Evolutionary conservation across 208 protist genomes (phyloP), one percentile per base, ranked within the genome.

Genomic region (Trypanosomatidae sp.): DNA sequence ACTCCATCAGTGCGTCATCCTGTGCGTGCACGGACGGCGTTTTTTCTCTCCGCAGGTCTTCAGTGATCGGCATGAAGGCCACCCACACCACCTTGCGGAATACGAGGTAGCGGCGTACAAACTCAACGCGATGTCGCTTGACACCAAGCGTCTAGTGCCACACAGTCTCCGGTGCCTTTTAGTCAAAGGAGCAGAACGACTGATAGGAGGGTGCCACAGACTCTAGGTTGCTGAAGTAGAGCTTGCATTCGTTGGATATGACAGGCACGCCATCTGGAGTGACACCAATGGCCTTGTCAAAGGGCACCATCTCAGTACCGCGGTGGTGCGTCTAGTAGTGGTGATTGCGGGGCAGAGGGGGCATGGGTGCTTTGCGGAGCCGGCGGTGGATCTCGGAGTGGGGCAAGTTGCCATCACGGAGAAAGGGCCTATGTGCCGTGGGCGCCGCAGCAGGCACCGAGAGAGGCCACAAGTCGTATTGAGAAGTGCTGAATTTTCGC

Each of bases 51-150:
- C 84, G 92, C 5, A 87, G n/a, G 39, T 90, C 86, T 73, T 87
- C 84, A 17, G 86, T 83, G 6, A 80, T 89, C 15, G 81, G 79
- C 39, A 91, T 60, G 8, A 79, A 83, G 46, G 77, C 55, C 62
- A 93, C 68, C 86, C 89, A 92, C 3, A 95, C 79, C n/a, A 74
- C 85, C 74, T 91, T 92, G 62, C 77, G 81, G 22, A 81, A 77
- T 25, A 78, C 86, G n/a, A 93, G 62, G 73, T 93, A 93, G 52
- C 91, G 80, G 15, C 86, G 86, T 36, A 81, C 91, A 66, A 92
- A 91, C 81, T 95, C 88, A 13, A 92, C 80, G 67, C 80, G 86
- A 41, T 91, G 79, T 86, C 91, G 93, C 71, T 91, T 89, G 53
- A 80, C 64, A 36, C 89, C 91, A 28, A 93, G 66, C 60, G 74